Evolutionary conservation across 768 basidiomycete species (phyloP).

Genomic region (Suillus lakei): DNA sequence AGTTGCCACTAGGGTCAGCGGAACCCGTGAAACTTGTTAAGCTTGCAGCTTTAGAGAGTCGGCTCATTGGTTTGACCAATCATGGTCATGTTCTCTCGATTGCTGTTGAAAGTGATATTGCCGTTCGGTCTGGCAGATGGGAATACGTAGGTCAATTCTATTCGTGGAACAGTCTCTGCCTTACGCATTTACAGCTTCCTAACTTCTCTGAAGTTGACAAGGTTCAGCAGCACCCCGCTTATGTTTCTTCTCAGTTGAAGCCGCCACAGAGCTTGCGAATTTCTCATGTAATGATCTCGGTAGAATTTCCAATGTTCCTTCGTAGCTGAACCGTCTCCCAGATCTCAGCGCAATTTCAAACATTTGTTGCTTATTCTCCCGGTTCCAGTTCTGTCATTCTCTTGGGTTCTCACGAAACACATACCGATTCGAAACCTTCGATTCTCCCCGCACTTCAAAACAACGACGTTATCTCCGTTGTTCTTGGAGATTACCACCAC

Average conservation of each 20-base stretch:
- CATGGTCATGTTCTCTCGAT: conserved; percentile 78
- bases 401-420: conserved; percentile 61
- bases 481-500: conserved; percentile 92
- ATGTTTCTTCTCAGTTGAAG: conserved; percentile 41
- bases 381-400: conserved; percentile 74
- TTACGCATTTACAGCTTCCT: conserved; percentile 56
- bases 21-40: conserved; percentile 61
- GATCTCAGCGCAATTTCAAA: conserved; percentile 84
- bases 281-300: conserved; percentile 66
- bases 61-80: conserved; percentile 81
- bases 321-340: conserved; percentile 36
- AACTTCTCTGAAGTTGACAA: conserved; percentile 68
- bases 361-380: conserved; percentile 84
- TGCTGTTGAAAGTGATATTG: conserved; percentile 46
- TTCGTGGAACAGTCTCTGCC: not conserved
- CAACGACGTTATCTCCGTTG: conserved; percentile 80
- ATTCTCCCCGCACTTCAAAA: conserved; percentile 79
- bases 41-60: conserved; percentile 78
- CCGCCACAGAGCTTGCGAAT: conserved; percentile 59
- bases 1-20: conserved; percentile 37
- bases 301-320: not conserved
- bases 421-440: conserved; percentile 50
- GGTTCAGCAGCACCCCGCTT: conserved; percentile 51
- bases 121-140: conserved; percentile 54
- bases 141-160: conserved; percentile 63